phyloP scores from a whole-genome alignment of 2,329 filamentous ascomycete species.

The Tolypocladium tropicale region DNA sequence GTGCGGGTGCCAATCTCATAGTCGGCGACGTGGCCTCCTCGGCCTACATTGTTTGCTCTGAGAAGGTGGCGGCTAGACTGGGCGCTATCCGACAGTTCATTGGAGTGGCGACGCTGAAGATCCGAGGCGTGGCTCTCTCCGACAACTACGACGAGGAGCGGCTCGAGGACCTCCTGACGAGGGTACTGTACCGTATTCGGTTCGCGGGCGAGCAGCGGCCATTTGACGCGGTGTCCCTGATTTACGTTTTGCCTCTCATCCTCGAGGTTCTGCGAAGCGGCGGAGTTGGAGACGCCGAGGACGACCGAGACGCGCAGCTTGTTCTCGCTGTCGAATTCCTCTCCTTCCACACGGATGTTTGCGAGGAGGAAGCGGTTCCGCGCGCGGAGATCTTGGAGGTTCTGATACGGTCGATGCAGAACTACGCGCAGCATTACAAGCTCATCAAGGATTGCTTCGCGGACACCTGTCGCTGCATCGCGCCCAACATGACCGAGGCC shows the following conservation, averaged over 20 bases:
- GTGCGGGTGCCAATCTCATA: constrained; percentile 70
- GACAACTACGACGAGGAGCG: constrained; percentile 66
- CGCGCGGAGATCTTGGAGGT: constrained; percentile 61
- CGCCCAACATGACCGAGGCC: constrained; percentile 62
- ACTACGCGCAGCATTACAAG: constrained; percentile 89
- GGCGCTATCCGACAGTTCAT: constrained; percentile 73
- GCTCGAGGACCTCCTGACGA: constrained; percentile 74
- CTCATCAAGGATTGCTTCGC: constrained; percentile 85
- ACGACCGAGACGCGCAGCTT: constrained; percentile 82
- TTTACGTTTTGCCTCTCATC: constrained; percentile 76
- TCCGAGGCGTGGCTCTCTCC: constrained; percentile 64
- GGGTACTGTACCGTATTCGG: constrained; percentile 80
- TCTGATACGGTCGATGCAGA: constrained; percentile 75
- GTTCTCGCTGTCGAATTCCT: constrained; percentile 82
- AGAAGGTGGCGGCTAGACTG: constrained; percentile 63
- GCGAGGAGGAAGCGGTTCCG: constrained; percentile 64
- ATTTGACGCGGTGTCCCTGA: constrained; percentile 78
- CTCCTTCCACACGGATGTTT: constrained; percentile 77
- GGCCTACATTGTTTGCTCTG: constrained; percentile 70
- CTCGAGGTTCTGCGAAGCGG: constrained; percentile 70
- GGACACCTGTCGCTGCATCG: constrained; percentile 75
- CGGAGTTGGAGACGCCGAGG: constrained; percentile 60
- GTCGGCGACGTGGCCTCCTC: constrained; percentile 69
- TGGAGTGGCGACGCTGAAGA: constrained; percentile 75
- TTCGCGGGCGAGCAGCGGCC: constrained; percentile 91